These are phyloP conservation scores for Hordeum vulgare DNA, from an alignment of 176 grass and related monocot genomes.

Conservation along the genomic window MorexV3_pseudomolecules_assembly NC_058523.1:358735283-358735782, in stretches of 20 bases:
- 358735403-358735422: slow-evolving; percentile 33
- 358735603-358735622: slow-evolving; percentile 25
- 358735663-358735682: slow-evolving; percentile 44
- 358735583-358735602: slow-evolving; percentile 30
- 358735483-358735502: slow-evolving; percentile 43
- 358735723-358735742: slow-evolving; percentile 54
- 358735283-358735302: slow-evolving; percentile 9
- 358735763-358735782: slow-evolving; percentile 54
- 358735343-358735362: slow-evolving; percentile 37
- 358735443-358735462: slow-evolving; percentile 18
- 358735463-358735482: slow-evolving; percentile 53
- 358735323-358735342: slow-evolving; percentile 24
- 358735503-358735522: slow-evolving; percentile 28
- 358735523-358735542: slow-evolving; percentile 48
- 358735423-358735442: slow-evolving; percentile 44
- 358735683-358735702: slow-evolving; percentile 51
- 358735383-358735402: slow-evolving; percentile 60
- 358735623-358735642: slow-evolving; percentile 29
- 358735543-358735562: slow-evolving; percentile 46
- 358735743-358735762: slow-evolving; percentile 42
- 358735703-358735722: slow-evolving; percentile 55
- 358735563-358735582: slow-evolving; percentile 30
- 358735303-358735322: neutral
- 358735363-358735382: slow-evolving; percentile 51
- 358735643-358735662: slow-evolving; percentile 54